phyloP scores from a whole-genome alignment of 2,329 filamentous ascomycete genomes.

The Sporothrix luriei region DNA sequence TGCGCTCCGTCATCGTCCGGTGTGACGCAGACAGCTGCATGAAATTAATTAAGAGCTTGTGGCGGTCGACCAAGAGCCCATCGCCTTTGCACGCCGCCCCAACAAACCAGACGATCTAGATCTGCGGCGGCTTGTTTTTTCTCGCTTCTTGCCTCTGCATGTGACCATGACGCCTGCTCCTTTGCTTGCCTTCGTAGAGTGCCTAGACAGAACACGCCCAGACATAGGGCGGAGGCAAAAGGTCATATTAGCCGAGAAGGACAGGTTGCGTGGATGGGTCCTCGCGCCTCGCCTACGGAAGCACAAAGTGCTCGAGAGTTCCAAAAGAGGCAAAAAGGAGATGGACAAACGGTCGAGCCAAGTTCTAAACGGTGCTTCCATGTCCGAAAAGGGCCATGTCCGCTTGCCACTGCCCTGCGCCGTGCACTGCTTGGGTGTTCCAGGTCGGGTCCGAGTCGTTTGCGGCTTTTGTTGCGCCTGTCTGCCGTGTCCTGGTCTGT shows the following conservation, averaged over 20 bases:
- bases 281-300: background rate
- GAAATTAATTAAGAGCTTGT: background rate
- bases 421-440: background rate
- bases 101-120: background rate
- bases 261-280: background rate
- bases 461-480: conserved; percentile 3
- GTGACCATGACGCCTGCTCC: background rate
- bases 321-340: background rate
- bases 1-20: background rate
- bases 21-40: conserved; percentile 1
- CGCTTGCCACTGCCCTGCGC: background rate
- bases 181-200: background rate
- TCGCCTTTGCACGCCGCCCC: no score
- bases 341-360: background rate
- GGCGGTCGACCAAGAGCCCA: background rate
- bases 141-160: background rate
- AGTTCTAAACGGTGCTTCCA: background rate
- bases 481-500: conserved; percentile 9
- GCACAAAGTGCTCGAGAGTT: background rate
- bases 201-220: background rate
- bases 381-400: background rate
- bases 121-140: background rate
- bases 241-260: conserved; percentile 16
- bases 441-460: background rate
- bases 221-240: background rate